phyloP scores from a whole-genome alignment of 2,329 filamentous ascomycete genomes.

The Colletotrichum noveboracense region DNA sequence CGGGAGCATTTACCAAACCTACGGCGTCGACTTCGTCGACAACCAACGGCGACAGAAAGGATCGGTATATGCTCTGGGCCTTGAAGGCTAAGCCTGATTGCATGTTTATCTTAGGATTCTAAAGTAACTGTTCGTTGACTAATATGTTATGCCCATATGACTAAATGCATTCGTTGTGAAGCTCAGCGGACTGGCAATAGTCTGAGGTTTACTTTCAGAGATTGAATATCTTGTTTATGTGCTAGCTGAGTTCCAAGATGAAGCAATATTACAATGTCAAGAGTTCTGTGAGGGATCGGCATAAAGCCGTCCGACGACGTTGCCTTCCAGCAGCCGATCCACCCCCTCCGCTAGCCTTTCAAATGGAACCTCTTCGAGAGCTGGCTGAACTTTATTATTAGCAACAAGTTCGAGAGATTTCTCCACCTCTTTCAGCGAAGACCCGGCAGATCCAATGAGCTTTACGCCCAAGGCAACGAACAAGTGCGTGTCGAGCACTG shows the following conservation, averaged over 20 bases:
- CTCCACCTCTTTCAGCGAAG: neutral
- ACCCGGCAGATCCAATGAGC: neutral
- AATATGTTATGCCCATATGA: neutral
- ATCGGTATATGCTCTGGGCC: neutral
- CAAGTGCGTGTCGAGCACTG: neutral
- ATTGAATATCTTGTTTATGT: neutral
- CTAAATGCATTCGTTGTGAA: neutral
- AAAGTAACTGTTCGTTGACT: neutral
- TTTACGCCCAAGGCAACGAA: neutral
- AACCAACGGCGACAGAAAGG: neutral
- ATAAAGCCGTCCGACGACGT: neutral
- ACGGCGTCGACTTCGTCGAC: neutral
- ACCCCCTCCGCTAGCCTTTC: neutral
- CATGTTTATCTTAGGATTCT: rapidly evolving
- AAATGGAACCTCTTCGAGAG: neutral
- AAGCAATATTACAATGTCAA: neutral
- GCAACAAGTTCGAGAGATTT: neutral
- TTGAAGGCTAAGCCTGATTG: neutral
- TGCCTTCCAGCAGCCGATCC: neutral
- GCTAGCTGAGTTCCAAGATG: neutral
- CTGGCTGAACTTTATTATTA: neutral
- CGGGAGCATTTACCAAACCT: neutral
- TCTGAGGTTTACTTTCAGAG: neutral
- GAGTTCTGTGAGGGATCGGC: neutral
- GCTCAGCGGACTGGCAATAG: neutral